These are phyloP conservation scores for Stephanodiscus triporus DNA, from an alignment of 108 stramenopile species.

Conservation along the genomic window DNA sequence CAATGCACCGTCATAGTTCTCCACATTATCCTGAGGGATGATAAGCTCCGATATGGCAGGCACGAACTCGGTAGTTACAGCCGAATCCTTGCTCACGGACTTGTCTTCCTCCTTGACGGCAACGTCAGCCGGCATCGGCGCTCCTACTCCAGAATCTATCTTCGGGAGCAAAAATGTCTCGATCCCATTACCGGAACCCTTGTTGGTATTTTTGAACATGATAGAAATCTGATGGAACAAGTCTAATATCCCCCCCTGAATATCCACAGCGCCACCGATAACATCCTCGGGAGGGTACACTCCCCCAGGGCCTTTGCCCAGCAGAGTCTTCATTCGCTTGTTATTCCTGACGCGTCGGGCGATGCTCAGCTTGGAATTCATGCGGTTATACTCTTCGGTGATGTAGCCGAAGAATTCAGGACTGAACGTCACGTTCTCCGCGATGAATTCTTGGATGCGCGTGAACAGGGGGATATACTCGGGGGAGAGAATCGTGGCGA, in stretches of 20 bases:
- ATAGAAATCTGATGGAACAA: conserved; percentile 48
- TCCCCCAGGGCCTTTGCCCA: conserved; percentile 46
- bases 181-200: background rate
- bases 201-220: conserved; percentile 28
- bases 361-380: conserved; percentile 39
- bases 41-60: conserved; percentile 38
- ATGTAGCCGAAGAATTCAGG: conserved; percentile 71
- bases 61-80: conserved; percentile 1
- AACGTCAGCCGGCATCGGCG: conserved; percentile 5
- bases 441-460: conserved; percentile 64
- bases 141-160: conserved; percentile 17
- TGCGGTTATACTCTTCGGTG: conserved; percentile 56
- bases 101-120: conserved; percentile 10
- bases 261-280: conserved; percentile 33
- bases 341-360: conserved; percentile 38
- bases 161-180: conserved; percentile 35
- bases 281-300: conserved; percentile 51
- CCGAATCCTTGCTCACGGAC: background rate
- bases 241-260: conserved; percentile 47
- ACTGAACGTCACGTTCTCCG: conserved; percentile 67
- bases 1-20: conserved; percentile 48
- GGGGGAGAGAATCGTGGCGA: conserved; percentile 56
- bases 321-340: conserved; percentile 41
- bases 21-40: conserved; percentile 30
- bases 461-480: conserved; percentile 46